A percentile compares a stretch with the other conserved stretches of the same genome.
phyloP scores from a whole-genome alignment of 108 stramenopile genomes.

The Pseudonitzschia delicatissima region DNA sequence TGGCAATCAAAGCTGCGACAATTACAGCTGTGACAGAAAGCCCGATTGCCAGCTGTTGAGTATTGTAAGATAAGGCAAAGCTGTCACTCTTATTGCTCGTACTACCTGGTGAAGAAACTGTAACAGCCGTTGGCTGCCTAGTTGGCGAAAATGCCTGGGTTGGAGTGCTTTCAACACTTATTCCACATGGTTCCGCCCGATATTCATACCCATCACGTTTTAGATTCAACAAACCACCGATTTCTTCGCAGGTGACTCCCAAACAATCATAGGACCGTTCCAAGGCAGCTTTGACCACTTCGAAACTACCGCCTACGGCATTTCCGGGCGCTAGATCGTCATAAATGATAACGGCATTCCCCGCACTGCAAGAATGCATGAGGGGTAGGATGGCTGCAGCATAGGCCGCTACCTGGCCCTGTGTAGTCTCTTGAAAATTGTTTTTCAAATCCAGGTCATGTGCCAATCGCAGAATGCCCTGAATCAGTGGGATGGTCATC shows the following conservation, averaged over 20 bases:
- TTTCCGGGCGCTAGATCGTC: constrained; percentile 39
- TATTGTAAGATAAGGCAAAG: no score
- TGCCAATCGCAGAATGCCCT: constrained; percentile 48
- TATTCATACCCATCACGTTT: no score
- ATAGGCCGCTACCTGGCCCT: constrained; percentile 48
- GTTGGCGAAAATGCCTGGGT: no score
- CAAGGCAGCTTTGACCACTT: constrained; percentile 50
- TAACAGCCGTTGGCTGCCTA: no score
- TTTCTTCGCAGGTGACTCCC: constrained; percentile 51
- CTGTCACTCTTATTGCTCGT: no score
- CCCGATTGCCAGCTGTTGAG: no score
- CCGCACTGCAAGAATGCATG: constrained; percentile 32
- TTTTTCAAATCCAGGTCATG: neutral
- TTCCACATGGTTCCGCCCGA: no score
- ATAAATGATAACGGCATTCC: constrained; percentile 50
- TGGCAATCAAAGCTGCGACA: no score
- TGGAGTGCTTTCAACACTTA: no score
- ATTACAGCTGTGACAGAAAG: no score
- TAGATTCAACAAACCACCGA: constrained; percentile 58
- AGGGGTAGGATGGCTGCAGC: constrained; percentile 54
- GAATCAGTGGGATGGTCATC: constrained; percentile 60
- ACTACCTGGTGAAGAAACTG: no score
- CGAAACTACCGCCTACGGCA: constrained; percentile 24
- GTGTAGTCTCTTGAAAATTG: constrained; percentile 29
- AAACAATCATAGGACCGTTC: constrained; percentile 51